A percentile compares a stretch with the other conserved stretches of the same genome.
These are phyloP conservation scores for Scorias spongiosa DNA, from an alignment of 2,329 filamentous ascomycete genomes.

Conservation along the genomic window DNA sequence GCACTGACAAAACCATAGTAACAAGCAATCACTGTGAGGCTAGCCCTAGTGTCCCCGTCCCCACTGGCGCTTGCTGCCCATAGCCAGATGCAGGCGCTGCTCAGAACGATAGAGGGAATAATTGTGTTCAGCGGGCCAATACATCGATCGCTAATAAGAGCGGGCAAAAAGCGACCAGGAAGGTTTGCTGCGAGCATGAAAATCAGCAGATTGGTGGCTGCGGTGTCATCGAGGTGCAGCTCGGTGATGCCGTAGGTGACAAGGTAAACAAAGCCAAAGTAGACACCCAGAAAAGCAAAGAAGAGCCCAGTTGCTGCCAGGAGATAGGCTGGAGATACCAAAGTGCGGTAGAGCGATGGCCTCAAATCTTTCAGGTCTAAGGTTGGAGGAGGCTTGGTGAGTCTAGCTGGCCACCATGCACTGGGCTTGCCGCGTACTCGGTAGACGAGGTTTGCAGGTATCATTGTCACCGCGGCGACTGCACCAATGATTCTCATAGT, in stretches of 20 bases:
- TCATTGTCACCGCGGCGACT: slow-evolving; percentile 10
- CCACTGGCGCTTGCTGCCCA: slow-evolving; percentile 29
- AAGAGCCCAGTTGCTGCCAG: slow-evolving; percentile 16
- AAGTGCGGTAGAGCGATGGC: slow-evolving; percentile 1
- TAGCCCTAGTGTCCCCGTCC: slow-evolving; percentile 1
- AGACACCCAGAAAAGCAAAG: slow-evolving; percentile 19
- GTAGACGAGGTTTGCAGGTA: slow-evolving; percentile 11
- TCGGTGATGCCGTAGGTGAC: slow-evolving; percentile 14
- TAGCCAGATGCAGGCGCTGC: slow-evolving; percentile 32
- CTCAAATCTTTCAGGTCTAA: background rate
- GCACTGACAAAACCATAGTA: slow-evolving; percentile 20
- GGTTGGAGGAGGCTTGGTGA: background rate
- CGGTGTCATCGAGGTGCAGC: slow-evolving; percentile 11
- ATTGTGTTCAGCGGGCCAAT: slow-evolving; percentile 22
- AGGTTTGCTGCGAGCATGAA: slow-evolving; percentile 18
- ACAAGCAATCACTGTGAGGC: slow-evolving; percentile 15
- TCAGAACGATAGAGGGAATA: slow-evolving; percentile 27
- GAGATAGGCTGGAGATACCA: slow-evolving; percentile 8
- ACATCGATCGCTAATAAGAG: slow-evolving; percentile 16
- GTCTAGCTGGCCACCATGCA: background rate
- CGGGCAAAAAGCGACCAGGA: slow-evolving; percentile 18
- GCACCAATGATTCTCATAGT: slow-evolving; percentile 14
- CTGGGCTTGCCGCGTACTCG: slow-evolving; percentile 7
- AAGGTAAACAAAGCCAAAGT: slow-evolving; percentile 21
- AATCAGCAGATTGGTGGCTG: slow-evolving; percentile 17